A percentile compares a stretch with the other conserved stretches of the same genome.
Conservation (phyloP, 495 filamentous ascomycete species). For the Lophiotrema nucula region DNA sequence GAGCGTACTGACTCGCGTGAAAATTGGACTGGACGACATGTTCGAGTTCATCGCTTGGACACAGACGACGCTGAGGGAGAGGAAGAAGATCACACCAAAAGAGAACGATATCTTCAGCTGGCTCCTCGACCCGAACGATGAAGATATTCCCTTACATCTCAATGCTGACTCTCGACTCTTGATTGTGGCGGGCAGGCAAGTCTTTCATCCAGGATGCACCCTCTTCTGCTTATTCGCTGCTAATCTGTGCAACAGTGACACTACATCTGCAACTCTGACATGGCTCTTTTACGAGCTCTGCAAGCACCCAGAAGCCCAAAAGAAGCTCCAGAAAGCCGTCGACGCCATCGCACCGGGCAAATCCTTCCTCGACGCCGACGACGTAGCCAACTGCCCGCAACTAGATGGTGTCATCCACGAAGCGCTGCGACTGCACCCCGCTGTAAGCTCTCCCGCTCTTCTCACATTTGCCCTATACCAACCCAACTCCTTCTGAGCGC, state of each 20-base stretch:
- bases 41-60: constrained; percentile 22
- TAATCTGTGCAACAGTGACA: constrained; percentile 20
- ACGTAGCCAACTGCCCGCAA: constrained; percentile 13
- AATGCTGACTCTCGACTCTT: constrained; percentile 19
- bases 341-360: constrained; percentile 4
- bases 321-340: constrained; percentile 12
- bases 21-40: constrained; percentile 9
- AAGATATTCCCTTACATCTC: constrained; percentile 10
- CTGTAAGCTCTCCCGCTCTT: constrained; percentile 4
- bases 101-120: constrained; percentile 21
- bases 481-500: neutral
- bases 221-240: neutral
- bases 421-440: constrained; percentile 28
- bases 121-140: constrained; percentile 16
- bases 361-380: constrained; percentile 12
- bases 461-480: neutral
- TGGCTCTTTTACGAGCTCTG: constrained; percentile 27
- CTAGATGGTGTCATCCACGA: constrained; percentile 34
- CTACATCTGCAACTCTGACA: constrained; percentile 23
- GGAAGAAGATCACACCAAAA: constrained; percentile 22
- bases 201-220: neutral
- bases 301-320: constrained; percentile 9
- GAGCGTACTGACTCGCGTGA: neutral
- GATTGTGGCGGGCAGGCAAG: constrained; percentile 28
- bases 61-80: constrained; percentile 8